Percentiles rank a stretch among this genome's conserved stretches.
These are phyloP conservation scores for Saccharomyces paradoxus DNA, from an alignment of 805 yeast genomes.

Conservation along the genomic window DNA sequence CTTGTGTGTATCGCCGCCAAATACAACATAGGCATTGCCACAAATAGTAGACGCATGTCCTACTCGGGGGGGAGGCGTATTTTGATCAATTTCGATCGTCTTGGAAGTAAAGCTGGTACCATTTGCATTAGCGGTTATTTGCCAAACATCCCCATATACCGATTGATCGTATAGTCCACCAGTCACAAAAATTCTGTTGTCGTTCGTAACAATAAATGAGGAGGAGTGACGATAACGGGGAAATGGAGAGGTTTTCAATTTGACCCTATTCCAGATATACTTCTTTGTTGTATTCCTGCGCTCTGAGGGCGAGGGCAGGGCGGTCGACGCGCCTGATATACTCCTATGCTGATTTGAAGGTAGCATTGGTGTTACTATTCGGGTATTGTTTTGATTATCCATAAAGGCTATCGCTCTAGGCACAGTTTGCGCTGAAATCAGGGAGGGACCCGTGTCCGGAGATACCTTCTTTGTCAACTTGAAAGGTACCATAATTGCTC, in stretches of 20 bases:
- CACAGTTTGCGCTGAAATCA: conserved; percentile 5
- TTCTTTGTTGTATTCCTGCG: conserved; percentile 13
- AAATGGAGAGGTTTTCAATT: conserved; percentile 69
- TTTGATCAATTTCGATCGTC: conserved; percentile 62
- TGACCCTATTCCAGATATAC: conserved; percentile 63
- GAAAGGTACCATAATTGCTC: conserved; percentile 43
- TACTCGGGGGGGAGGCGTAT: conserved; percentile 92
- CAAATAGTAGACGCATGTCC: conserved; percentile 90
- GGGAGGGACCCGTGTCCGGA: conserved; percentile 21
- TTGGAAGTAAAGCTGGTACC: conserved; percentile 35
- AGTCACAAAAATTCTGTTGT: conserved; percentile 77
- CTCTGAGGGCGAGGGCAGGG: conserved; percentile 4
- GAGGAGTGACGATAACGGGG: conserved; percentile 93
- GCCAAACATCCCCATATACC: conserved; percentile 95
- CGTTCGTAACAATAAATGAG: conserved; percentile 65
- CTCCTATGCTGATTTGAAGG: conserved; percentile 25
- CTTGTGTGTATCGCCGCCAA: conserved; percentile 91
- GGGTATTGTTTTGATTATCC: conserved; percentile 9
- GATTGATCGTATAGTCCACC: conserved; percentile 92
- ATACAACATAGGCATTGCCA: conserved; percentile 90
- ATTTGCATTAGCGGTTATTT: conserved; percentile 41
- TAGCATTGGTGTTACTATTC: conserved; percentile 14
- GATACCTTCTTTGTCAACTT: conserved; percentile 46
- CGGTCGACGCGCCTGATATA: conserved; percentile 25
- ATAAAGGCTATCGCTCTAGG: conserved; percentile 9